Conservation (phyloP, 1,139 yeast genomes). For the Zhuliangozyma parablackwelliae region DNA sequence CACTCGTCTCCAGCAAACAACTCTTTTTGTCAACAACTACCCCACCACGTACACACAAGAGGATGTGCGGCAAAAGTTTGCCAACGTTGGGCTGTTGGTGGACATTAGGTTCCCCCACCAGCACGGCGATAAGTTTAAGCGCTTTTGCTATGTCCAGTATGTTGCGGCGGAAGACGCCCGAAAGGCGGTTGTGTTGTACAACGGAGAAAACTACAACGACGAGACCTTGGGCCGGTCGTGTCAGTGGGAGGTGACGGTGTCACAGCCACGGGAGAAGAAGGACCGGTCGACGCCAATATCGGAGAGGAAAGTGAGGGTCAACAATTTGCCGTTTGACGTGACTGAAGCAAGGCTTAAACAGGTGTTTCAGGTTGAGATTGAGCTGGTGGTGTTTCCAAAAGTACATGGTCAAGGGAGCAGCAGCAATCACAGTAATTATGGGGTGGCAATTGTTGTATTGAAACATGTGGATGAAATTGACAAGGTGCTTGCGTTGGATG, state of each 20-base stretch:
- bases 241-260: slow-evolving; percentile 51
- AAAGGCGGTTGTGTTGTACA: slow-evolving; percentile 39
- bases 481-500: slow-evolving; percentile 37
- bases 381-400: slow-evolving; percentile 47
- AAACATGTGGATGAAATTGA: slow-evolving; percentile 31
- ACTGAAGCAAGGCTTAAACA: slow-evolving; percentile 23
- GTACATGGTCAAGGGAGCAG: slow-evolving; percentile 12
- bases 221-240: slow-evolving; percentile 17
- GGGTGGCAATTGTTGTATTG: slow-evolving; percentile 56
- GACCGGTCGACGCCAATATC: slow-evolving; percentile 11
- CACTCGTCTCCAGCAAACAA: slow-evolving; percentile 37
- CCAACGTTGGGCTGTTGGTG: slow-evolving; percentile 40
- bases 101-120: slow-evolving; percentile 68
- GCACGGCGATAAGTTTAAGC: slow-evolving; percentile 48
- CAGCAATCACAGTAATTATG: slow-evolving; percentile 29
- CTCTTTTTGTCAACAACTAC: slow-evolving; percentile 69
- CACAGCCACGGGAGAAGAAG: slow-evolving; percentile 27
- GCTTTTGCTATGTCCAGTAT: slow-evolving; percentile 77
- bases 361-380: slow-evolving; percentile 31
- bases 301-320: slow-evolving; percentile 45
- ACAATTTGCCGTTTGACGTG: slow-evolving; percentile 63
- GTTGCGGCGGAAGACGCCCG: slow-evolving; percentile 41
- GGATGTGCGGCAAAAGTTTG: slow-evolving; percentile 41
- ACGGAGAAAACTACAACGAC: slow-evolving; percentile 30
- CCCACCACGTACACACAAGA: slow-evolving; percentile 52